Conservation (phyloP, 495 filamentous ascomycete genomes). For the Ascobolus immersus region DNA sequence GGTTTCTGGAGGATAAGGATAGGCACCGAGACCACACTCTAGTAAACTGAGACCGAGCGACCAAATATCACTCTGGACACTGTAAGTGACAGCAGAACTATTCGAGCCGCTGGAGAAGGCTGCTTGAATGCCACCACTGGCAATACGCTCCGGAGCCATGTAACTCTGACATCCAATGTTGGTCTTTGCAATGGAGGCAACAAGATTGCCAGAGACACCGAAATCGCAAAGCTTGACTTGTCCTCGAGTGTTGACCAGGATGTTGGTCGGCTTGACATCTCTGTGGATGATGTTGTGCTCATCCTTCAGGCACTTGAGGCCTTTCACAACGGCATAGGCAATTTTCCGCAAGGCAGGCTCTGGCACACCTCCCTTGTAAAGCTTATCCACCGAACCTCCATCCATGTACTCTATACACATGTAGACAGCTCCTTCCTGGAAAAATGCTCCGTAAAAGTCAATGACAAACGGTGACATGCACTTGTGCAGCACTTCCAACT, state of each 20-base stretch:
- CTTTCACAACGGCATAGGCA: constrained; percentile 69
- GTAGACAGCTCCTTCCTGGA: constrained; percentile 95
- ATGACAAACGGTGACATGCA: constrained; percentile 90
- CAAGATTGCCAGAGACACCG: constrained; percentile 85
- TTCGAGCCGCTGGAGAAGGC: constrained; percentile 31
- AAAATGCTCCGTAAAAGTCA: constrained; percentile 97
- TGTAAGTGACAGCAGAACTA: constrained; percentile 46
- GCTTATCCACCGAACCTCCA: constrained; percentile 90
- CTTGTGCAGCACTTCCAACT: constrained; percentile 84
- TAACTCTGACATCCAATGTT: constrained; percentile 99
- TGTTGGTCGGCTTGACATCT: constrained; percentile 97
- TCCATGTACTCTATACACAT: constrained; percentile 99
- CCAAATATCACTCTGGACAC: constrained; percentile 96
- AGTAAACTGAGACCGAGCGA: constrained; percentile 83
- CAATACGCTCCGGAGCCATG: constrained; percentile 94
- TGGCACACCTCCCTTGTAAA: constrained; percentile 81
- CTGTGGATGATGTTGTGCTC: constrained; percentile 99
- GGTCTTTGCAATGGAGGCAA: constrained; percentile 92
- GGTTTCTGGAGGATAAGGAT: constrained; percentile 93
- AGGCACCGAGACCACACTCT: constrained; percentile 83
- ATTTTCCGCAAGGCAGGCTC: constrained; percentile 78
- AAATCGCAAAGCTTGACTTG: constrained; percentile 99
- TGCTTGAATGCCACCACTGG: constrained; percentile 54
- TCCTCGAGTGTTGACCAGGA: constrained; percentile 66
- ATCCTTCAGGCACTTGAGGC: constrained; percentile 79